These are phyloP conservation scores for Ustilago trichophora DNA, from an alignment of 1,284 basidiomycete species.

Conservation along the genomic window DNA sequence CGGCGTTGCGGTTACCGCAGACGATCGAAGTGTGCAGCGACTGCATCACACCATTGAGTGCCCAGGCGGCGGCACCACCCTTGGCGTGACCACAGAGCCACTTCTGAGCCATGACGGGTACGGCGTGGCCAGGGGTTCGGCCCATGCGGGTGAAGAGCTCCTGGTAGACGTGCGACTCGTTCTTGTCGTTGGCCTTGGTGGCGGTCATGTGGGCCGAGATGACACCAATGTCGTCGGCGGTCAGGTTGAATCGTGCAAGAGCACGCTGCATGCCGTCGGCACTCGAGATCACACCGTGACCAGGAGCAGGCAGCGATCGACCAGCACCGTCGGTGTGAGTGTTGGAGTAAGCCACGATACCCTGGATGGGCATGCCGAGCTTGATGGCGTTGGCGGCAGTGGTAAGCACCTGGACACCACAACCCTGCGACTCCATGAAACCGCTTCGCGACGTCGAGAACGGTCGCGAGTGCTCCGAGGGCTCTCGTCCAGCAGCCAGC, in stretches of 20 bases:
- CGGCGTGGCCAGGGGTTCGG: constrained; percentile 90
- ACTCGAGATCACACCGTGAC: constrained; percentile 60
- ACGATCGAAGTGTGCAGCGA: constrained; percentile 84
- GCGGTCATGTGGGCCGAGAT: constrained; percentile 93
- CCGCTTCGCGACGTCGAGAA: constrained; percentile 84
- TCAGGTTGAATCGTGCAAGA: constrained; percentile 93
- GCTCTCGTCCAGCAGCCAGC: constrained; percentile 97
- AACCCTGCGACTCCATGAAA: constrained; percentile 89
- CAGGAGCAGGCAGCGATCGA: constrained; percentile 78
- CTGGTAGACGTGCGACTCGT: constrained; percentile 97
- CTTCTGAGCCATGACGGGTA: constrained; percentile 97
- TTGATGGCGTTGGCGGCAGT: constrained; percentile 93
- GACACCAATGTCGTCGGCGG: constrained; percentile 83
- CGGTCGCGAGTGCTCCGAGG: constrained; percentile 95
- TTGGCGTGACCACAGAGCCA: constrained; percentile 70
- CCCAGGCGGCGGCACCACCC: constrained; percentile 84
- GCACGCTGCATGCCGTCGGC: constrained; percentile 83
- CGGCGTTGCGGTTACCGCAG: constrained; percentile 83
- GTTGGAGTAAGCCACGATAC: constrained; percentile 92
- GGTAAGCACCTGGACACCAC: constrained; percentile 96
- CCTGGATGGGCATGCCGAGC: constrained; percentile 90
- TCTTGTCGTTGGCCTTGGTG: constrained; percentile 97
- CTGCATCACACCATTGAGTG: constrained; percentile 91
- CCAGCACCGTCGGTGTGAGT: constrained; percentile 94
- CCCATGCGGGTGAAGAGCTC: constrained; percentile 86